Base-by-base conservation (phyloP, 2,329 filamentous ascomycete genomes). In the Aspergillus pseudonomiae region DNA sequence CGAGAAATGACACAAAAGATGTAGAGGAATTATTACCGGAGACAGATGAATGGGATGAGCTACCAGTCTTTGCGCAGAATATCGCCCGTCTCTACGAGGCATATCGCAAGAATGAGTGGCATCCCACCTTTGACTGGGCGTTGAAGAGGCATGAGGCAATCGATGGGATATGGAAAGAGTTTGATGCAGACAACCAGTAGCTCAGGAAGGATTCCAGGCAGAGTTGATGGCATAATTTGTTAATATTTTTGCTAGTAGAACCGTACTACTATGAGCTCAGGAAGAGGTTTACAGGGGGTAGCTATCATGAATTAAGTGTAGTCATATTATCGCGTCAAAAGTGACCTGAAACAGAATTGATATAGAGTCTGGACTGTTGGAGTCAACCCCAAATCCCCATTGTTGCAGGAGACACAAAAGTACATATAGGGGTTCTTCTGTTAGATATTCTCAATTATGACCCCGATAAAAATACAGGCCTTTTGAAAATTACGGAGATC, bases 51-150 rank as follows among this genome's bases (percentile, higher is more conserved):
- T 83, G 83, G 69, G 76, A 80, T 12, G 78, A 81, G 12, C 63
- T 86, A 21, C 80, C 83, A 0, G 41, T 80, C 1, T 68, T 75
- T 3, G 80, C 79, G 1, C 78, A 83, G 59, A 84, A 82, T 66
- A 82, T 89, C 32, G 87, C 81, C 0, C 80, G 79, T 24, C 68
- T 88, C 0, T 89, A 89, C 74, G 87, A 90, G 68, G 79, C 78
- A 1, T 87, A 82, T 75, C 83, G 84, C 6, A 77, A 74, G 64
- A 68, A 71, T 16, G 67, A 73, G 19, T 69, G 79, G 60, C 75
- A 77, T 65, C 83, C 79, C 54, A 72, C 78, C 21, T 82, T 82
- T 71, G 78, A 78, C 46, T 73, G 80, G 60, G 84, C 83, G 0
- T 67, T 83, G 4, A 71, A 71, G 66, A 75, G 84, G n/a, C 83